These are phyloP conservation scores for Selaginella tamariscina DNA, from an alignment of 75 land plant genomes.

Conservation along the genomic window DNA sequence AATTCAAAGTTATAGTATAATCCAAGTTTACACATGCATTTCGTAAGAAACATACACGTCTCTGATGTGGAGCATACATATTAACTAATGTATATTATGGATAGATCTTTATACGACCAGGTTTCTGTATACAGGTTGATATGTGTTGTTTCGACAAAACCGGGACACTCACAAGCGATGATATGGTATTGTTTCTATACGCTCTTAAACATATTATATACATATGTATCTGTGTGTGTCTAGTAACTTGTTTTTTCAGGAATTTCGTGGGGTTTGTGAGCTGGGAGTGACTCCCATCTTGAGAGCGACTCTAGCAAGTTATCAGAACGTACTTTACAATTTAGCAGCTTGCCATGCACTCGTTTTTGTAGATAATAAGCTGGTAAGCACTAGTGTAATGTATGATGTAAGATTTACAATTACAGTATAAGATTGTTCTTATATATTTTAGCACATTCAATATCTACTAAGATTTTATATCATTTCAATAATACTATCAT, in stretches of 20 bases:
- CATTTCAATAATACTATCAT: too few species aligned
- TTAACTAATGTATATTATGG: background rate
- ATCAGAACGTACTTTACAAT: slow-evolving; percentile 41
- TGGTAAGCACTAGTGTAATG: slow-evolving; percentile 34
- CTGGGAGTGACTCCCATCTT: slow-evolving; percentile 26
- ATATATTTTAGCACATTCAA: too few species aligned
- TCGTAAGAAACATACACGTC: too few species aligned
- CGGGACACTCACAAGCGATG: slow-evolving; percentile 96
- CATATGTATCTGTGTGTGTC: background rate
- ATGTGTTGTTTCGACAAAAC: slow-evolving; percentile 99
- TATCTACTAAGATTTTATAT: too few species aligned
- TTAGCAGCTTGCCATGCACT: slow-evolving; percentile 91
- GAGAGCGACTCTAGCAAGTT: slow-evolving; percentile 61
- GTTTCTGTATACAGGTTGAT: slow-evolving; percentile 56
- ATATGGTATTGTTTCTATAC: slow-evolving; percentile 97
- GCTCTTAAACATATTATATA: background rate
- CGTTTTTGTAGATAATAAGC: slow-evolving; percentile 90
- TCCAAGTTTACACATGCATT: too few species aligned
- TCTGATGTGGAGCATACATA: too few species aligned
- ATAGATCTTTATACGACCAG: background rate
- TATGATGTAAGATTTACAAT: background rate
- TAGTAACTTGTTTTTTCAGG: too few species aligned
- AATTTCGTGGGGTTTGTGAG: slow-evolving; percentile 80
- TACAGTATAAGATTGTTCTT: too few species aligned
- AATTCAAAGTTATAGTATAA: too few species aligned